phyloP scores from a whole-genome alignment of 2,329 filamentous ascomycete species.

The Trichoderma afroharzianum region DNA sequence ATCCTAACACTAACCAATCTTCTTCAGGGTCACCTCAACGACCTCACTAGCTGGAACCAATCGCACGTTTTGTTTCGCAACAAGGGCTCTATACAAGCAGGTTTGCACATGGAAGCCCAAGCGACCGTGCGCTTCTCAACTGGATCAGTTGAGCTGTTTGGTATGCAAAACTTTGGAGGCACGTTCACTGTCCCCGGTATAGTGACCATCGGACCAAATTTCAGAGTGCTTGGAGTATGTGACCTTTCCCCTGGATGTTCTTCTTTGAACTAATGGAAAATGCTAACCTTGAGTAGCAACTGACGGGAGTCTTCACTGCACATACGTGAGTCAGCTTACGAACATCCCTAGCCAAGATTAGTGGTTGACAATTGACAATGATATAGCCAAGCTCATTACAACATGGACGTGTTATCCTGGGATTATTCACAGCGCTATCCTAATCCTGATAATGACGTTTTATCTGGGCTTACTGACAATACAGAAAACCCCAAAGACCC shows the following conservation, averaged over 20 bases:
- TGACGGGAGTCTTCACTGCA: not conserved
- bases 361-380: not conserved
- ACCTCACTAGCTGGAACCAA: not conserved
- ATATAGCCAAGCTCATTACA: not conserved
- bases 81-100: not conserved
- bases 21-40: not conserved
- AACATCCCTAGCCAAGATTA: not conserved
- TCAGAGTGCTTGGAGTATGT: not conserved
- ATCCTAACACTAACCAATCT: not conserved
- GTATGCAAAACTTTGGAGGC: not conserved
- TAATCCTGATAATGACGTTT: not conserved
- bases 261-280: accelerated
- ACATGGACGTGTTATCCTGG: not conserved
- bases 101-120: not conserved
- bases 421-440: not conserved
- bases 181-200: not conserved
- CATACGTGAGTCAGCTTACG: not conserved
- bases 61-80: not conserved
- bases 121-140: not conserved
- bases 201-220: not conserved
- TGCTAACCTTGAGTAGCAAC: not conserved
- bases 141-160: not conserved
- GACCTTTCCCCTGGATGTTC: not conserved
- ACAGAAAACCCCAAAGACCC: not conserved
- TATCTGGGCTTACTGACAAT: not conserved